phyloP scores from a whole-genome alignment of 2,329 filamentous ascomycete species.

The Thelonectria discophora region DNA sequence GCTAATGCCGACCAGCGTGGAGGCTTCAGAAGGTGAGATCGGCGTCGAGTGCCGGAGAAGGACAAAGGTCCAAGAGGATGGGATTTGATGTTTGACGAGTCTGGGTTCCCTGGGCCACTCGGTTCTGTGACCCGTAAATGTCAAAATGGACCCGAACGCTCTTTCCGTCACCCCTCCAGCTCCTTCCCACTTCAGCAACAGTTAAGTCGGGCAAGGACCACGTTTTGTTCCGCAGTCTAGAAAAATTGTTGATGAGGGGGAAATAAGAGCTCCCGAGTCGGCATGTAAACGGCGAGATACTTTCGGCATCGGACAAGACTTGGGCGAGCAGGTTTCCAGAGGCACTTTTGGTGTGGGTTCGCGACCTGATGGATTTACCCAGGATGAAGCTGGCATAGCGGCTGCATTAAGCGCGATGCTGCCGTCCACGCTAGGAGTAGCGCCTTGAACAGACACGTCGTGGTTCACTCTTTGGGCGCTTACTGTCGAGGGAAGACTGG shows the following conservation, averaged over 20 bases:
- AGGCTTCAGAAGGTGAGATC: neutral
- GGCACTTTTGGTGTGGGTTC: constrained; percentile 20
- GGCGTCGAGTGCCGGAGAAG: neutral
- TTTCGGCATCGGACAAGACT: neutral
- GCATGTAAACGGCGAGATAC: too few species aligned
- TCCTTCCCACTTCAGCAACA: too few species aligned
- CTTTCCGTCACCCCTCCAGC: too few species aligned
- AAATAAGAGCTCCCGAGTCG: too few species aligned
- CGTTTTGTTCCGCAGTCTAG: too few species aligned
- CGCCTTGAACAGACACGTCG: neutral
- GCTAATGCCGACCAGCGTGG: constrained; percentile 3
- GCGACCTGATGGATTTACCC: constrained; percentile 1
- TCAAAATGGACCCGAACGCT: too few species aligned
- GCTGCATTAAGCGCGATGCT: neutral
- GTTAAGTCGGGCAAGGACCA: too few species aligned
- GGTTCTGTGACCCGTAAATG: too few species aligned
- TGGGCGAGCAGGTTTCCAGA: constrained; percentile 7
- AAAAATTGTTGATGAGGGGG: too few species aligned
- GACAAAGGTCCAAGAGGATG: too few species aligned
- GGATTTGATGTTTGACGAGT: too few species aligned
- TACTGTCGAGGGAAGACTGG: neutral
- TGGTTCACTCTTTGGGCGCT: neutral
- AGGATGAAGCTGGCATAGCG: constrained; percentile 2
- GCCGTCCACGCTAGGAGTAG: neutral
- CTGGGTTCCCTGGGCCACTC: too few species aligned